Evolutionary conservation across 2,329 filamentous ascomycete species (phyloP).

Genomic region (Aspergillus fumigatus): DNA sequence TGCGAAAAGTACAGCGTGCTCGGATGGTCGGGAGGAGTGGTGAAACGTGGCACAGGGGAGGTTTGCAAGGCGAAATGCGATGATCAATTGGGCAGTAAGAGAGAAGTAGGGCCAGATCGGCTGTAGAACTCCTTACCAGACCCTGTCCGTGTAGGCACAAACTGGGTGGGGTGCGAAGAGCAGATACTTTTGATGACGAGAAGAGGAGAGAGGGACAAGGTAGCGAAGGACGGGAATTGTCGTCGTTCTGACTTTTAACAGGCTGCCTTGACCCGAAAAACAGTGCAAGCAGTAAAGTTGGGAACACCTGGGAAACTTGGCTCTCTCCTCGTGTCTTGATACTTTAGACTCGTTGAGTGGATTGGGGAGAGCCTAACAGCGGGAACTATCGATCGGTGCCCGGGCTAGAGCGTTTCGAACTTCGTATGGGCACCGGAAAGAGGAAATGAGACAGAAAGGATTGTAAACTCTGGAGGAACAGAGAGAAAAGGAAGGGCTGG

Average conservation of each 20-base stretch:
- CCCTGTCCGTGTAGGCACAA: not conserved
- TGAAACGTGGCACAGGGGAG: constrained; percentile 19
- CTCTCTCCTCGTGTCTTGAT: not conserved
- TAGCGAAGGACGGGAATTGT: not conserved
- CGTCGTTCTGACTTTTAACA: not conserved
- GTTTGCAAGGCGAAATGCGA: constrained; percentile 5
- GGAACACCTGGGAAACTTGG: not conserved
- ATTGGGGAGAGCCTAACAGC: constrained; percentile 11
- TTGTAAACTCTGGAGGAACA: not conserved
- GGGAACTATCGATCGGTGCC: constrained; percentile 11
- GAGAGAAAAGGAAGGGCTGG: not conserved
- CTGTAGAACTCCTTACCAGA: not conserved
- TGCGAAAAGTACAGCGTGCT: constrained; percentile 6
- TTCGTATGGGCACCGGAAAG: not conserved
- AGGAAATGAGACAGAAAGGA: not conserved
- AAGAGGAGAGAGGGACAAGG: not conserved
- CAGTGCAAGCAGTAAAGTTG: not conserved
- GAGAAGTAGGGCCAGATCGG: constrained; percentile 9
- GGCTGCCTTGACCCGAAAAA: not conserved
- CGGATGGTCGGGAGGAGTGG: constrained; percentile 15
- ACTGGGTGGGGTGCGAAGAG: not conserved
- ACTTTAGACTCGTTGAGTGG: not conserved
- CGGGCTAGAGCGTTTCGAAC: constrained; percentile 4
- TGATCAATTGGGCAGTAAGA: constrained; percentile 19
- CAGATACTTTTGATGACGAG: not conserved